Percentiles rank a stretch among this genome's conserved stretches.
Conservation (phyloP, 164 flowering plant genomes). For the Chimonanthus praecox region DNA sequence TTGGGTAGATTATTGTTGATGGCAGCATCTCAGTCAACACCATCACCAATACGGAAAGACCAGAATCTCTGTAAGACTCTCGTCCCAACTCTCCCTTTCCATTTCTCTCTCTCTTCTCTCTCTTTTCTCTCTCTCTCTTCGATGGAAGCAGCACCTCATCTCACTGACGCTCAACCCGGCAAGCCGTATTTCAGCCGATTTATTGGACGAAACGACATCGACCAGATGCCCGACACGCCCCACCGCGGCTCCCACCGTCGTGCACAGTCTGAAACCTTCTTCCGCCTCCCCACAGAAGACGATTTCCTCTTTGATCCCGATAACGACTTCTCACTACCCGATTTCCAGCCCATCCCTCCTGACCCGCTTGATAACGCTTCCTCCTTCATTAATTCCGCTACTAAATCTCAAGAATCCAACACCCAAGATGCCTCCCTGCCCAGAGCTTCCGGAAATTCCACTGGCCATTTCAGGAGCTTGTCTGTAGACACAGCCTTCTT, state of each 20-base stretch:
- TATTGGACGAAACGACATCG: conserved; percentile 31
- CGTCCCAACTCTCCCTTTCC: no score
- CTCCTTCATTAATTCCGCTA: conserved; percentile 26
- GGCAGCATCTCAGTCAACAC: no score
- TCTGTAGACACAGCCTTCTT: conserved; percentile 89
- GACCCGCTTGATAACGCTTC: conserved; percentile 17
- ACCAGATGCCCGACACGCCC: conserved; percentile 65
- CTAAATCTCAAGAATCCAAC: conserved; percentile 32
- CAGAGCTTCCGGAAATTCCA: conserved; percentile 4
- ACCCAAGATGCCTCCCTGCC: conserved; percentile 9
- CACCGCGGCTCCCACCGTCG: conserved; percentile 64
- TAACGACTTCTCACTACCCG: conserved; percentile 29
- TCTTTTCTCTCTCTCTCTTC: no score
- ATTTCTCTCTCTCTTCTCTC: no score
- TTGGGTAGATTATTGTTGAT: no score
- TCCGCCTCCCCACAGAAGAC: conserved; percentile 58
- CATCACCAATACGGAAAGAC: no score
- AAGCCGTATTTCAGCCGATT: conserved; percentile 19
- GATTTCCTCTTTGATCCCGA: conserved; percentile 40
- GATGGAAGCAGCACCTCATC: not conserved
- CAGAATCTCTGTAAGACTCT: no score
- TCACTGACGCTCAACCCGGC: conserved; percentile 11
- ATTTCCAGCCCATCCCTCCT: conserved; percentile 21
- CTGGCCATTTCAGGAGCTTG: conserved; percentile 61
- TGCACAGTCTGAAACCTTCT: conserved; percentile 72